phyloP scores from a whole-genome alignment of 495 filamentous ascomycete species.

The Terfezia boudieri region DNA sequence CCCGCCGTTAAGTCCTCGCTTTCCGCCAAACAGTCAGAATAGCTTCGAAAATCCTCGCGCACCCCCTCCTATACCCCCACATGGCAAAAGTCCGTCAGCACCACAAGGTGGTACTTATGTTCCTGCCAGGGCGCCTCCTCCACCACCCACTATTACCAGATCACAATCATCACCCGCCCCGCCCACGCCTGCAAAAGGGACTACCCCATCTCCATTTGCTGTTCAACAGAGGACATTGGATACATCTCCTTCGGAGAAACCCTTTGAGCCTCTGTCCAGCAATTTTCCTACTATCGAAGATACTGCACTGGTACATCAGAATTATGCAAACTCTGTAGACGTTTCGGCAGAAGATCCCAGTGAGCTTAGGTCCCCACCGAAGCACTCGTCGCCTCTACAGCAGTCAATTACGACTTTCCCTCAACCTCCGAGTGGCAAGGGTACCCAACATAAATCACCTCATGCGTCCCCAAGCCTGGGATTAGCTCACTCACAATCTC shows the following conservation, averaged over 20 bases:
- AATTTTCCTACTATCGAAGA: too few species aligned
- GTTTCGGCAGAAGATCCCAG: conserved; percentile 5
- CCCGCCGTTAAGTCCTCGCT: conserved; percentile 74
- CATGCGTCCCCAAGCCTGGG: neutral
- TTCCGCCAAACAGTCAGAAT: conserved; percentile 70
- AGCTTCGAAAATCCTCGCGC: conserved; percentile 96
- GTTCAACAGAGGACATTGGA: neutral
- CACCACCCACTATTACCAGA: neutral
- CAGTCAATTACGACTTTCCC: neutral
- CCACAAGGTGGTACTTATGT: neutral
- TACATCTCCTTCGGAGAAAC: neutral
- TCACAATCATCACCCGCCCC: too few species aligned
- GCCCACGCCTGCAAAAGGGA: too few species aligned
- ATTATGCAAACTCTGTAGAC: too few species aligned
- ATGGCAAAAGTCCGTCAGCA: neutral
- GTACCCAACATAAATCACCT: neutral
- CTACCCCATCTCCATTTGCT: too few species aligned
- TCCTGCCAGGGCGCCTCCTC: neutral
- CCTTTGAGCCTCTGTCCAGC: neutral
- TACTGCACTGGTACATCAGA: too few species aligned
- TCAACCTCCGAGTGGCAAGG: neutral
- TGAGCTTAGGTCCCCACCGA: conserved; percentile 12
- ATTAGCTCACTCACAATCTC: neutral
- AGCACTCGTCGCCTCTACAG: conserved; percentile 11
- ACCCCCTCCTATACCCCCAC: conserved; percentile 64